Base-by-base conservation (phyloP, 805 yeast genomes). In the Kazachstania taianensis region DNA sequence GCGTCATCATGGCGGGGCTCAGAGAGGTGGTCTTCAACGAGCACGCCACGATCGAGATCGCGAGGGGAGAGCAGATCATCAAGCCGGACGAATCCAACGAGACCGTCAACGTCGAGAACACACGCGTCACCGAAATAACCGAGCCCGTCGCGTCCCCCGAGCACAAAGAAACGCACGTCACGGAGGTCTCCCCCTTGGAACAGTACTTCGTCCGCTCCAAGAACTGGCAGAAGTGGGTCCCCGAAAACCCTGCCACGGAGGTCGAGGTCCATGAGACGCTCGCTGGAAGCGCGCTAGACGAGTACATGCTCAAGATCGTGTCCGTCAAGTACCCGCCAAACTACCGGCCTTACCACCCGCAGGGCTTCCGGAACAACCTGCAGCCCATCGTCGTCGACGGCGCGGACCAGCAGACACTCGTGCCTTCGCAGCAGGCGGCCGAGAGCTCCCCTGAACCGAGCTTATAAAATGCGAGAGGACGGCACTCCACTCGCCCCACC, bases 21-120 rank as follows among this genome's bases (percentile, higher is more conserved):
- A 51, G 59, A 41, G 60, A 57, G 37, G 49, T 58, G 30, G 55
- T 52, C 8, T 44, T 44, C 19, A 52, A 55, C 38, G 52, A 49
- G 35, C 36, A 41, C 20, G 51, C 61, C 20, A 49, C 54, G 8
- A 53, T 53, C 15, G 56, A 54, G 24, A 42, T 54, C 27, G 55
- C 51, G 1, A 20, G 19, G 17, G 58, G 58, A 43, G 30, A 20
- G 18, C 19, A 23, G 25, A 22, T 32, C n/a, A 41, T 5, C 29
- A 39, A 37, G 26, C 30, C 42, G 22, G 38, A 25, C 13, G 37
- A 34, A 26, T 30, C n/a, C 16, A 29, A 20, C 15, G 28, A 18
- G 40, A 31, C 25, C 12, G 20, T 20, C 38, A 40, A 28, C 13
- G 12, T 14, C 28, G 26, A 17, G 24, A 35, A 17, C 24, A 35